Evolutionary conservation across 805 yeast species (phyloP).

Genomic region (Cyberlindnera saturnus): DNA sequence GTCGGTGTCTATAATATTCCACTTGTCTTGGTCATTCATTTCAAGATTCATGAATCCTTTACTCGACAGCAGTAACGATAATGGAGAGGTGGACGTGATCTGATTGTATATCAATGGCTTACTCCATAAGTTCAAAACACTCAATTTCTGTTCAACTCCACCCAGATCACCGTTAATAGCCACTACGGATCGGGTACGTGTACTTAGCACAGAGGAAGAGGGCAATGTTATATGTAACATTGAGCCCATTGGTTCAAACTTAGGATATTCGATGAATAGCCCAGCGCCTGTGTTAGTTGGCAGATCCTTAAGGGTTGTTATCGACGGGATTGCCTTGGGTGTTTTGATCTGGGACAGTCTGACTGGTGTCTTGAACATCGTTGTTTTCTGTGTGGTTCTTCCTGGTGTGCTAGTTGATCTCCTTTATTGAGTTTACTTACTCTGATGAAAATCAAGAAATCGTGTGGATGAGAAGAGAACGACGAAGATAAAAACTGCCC

Average conservation of each 20-base stretch:
- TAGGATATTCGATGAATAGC: conserved; percentile 25
- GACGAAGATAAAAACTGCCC: too few species aligned
- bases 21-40: conserved; percentile 4
- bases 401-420: too few species aligned
- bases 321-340: not conserved
- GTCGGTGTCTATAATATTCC: conserved; percentile 12
- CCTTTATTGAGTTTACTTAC: too few species aligned
- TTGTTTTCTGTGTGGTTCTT: not conserved
- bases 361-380: not conserved
- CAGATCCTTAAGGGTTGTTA: conserved; percentile 3
- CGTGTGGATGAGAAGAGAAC: too few species aligned
- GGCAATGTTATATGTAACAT: conserved; percentile 23
- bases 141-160: conserved; percentile 2
- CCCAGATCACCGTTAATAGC: conserved; percentile 18
- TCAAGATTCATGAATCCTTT: conserved; percentile 14
- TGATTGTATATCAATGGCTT: conserved; percentile 13
- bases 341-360: conserved; percentile 1
- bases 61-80: conserved; percentile 12
- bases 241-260: conserved; percentile 24
- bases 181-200: conserved; percentile 16
- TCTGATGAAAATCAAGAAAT: too few species aligned
- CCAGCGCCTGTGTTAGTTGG: conserved; percentile 24
- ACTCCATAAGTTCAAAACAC: conserved; percentile 7
- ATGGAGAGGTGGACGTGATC: conserved; percentile 12
- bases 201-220: conserved; percentile 17